A percentile compares a stretch with the other conserved stretches of the same genome.
Conservation (phyloP, 2,329 filamentous ascomycete species). For the Ascomycota sp. region DNA sequence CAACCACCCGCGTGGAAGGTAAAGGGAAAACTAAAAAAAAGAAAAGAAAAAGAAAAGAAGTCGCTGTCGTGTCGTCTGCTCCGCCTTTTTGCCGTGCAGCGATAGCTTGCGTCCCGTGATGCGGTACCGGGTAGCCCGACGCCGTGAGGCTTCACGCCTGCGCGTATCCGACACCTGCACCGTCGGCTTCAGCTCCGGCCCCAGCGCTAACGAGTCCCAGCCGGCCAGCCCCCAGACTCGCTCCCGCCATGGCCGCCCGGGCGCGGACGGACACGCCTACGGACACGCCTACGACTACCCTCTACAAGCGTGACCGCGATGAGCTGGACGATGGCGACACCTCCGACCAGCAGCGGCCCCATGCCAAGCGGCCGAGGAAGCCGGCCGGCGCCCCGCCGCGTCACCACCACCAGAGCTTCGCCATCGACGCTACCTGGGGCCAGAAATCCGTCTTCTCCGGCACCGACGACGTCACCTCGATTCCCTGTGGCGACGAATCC, state of each 20-base stretch:
- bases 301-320: slow-evolving; percentile 15
- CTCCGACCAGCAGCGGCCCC: slow-evolving; percentile 7
- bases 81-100: too few species aligned
- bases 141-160: too few species aligned
- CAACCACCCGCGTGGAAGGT: too few species aligned
- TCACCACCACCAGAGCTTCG: slow-evolving; percentile 21
- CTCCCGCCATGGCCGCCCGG: slow-evolving; percentile 12
- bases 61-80: neutral
- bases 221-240: too few species aligned
- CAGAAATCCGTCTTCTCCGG: slow-evolving; percentile 53
- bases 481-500: slow-evolving; percentile 31
- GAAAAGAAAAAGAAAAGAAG: too few species aligned
- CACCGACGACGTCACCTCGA: slow-evolving; percentile 26
- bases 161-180: too few species aligned
- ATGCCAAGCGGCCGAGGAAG: slow-evolving; percentile 8
- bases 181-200: too few species aligned
- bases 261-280: neutral
- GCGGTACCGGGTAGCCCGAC: too few species aligned
- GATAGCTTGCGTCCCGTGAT: too few species aligned
- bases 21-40: too few species aligned
- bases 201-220: too few species aligned
- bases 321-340: slow-evolving; percentile 11
- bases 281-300: neutral
- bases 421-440: slow-evolving; percentile 44
- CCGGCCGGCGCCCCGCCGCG: slow-evolving; percentile 11